Percentiles rank a stretch among this genome's conserved stretches.
phyloP scores from a whole-genome alignment of 768 basidiomycete species.

The Nevesoporus exiguus region DNA sequence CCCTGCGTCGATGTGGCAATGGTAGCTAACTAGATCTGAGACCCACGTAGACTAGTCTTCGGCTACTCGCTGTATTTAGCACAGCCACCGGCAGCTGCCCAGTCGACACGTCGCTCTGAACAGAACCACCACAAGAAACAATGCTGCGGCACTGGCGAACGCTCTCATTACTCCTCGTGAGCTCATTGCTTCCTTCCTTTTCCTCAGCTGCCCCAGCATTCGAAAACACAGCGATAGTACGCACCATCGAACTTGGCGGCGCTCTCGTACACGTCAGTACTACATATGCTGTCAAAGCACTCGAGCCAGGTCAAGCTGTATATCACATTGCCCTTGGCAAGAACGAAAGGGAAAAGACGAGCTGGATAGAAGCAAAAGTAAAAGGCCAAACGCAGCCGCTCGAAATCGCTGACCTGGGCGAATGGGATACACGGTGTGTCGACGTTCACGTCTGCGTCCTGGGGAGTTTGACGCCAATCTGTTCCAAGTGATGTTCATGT shows the following conservation, averaged over 20 bases:
- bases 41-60: no score
- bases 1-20: conserved; percentile 68
- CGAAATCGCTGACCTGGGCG: conserved; percentile 44
- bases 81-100: conserved; percentile 6
- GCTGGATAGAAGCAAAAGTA: conserved; percentile 76
- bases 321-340: conserved; percentile 68
- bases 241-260: conserved; percentile 87
- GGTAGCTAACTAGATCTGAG: conserved; percentile 41
- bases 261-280: conserved; percentile 86
- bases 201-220: conserved; percentile 52
- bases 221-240: conserved; percentile 87
- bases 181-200: conserved; percentile 39
- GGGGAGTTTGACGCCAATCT: conserved; percentile 11
- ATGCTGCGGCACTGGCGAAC: conserved; percentile 47
- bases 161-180: conserved; percentile 43
- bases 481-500: conserved; percentile 45
- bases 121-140: conserved; percentile 31
- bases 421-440: conserved; percentile 53
- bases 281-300: conserved; percentile 78
- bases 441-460: conserved; percentile 2
- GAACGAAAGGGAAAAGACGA: conserved; percentile 62
- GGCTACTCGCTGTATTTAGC: not conserved
- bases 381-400: conserved; percentile 66
- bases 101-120: conserved; percentile 20
- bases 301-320: conserved; percentile 53